Evolutionary conservation across 2,329 filamentous ascomycete species (phyloP).

Genomic region (Berkeleyomyces basicola): DNA sequence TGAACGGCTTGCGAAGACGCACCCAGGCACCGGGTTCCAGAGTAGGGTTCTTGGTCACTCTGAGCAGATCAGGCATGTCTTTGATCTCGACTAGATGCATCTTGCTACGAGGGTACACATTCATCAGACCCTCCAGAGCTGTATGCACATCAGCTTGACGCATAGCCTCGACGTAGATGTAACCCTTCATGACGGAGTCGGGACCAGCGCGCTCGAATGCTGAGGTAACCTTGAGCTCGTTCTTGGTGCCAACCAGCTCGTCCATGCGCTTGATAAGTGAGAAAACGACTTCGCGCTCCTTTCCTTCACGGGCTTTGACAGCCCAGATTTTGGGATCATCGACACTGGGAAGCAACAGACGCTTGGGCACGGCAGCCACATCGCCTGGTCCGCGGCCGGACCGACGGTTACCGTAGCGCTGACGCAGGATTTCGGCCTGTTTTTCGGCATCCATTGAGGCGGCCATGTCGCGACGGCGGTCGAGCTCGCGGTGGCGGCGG

Average conservation of each 20-base stretch:
- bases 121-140: slow-evolving; percentile 68
- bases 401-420: slow-evolving; percentile 72
- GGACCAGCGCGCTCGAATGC: slow-evolving; percentile 78
- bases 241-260: slow-evolving; percentile 60
- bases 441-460: slow-evolving; percentile 85
- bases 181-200: slow-evolving; percentile 72
- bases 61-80: slow-evolving; percentile 92
- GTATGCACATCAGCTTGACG: slow-evolving; percentile 72
- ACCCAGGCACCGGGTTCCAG: slow-evolving; percentile 85
- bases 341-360: slow-evolving; percentile 76
- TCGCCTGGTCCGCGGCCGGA: slow-evolving; percentile 48
- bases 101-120: slow-evolving; percentile 78
- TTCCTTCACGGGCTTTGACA: slow-evolving; percentile 82
- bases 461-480: slow-evolving; percentile 76
- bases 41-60: slow-evolving; percentile 71
- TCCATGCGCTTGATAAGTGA: slow-evolving; percentile 78
- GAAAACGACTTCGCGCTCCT: slow-evolving; percentile 82
- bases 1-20: slow-evolving; percentile 60
- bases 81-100: slow-evolving; percentile 85
- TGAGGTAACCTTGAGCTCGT: slow-evolving; percentile 69
- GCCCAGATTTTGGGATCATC: slow-evolving; percentile 95
- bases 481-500: slow-evolving; percentile 80
- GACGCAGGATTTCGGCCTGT: slow-evolving; percentile 69
- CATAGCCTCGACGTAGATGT: slow-evolving; percentile 86
- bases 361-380: slow-evolving; percentile 64